Percentiles rank a stretch among this genome's conserved stretches.
phyloP scores from a whole-genome alignment of 768 basidiomycete species.

The Macrolepiota fuliginosa region DNA sequence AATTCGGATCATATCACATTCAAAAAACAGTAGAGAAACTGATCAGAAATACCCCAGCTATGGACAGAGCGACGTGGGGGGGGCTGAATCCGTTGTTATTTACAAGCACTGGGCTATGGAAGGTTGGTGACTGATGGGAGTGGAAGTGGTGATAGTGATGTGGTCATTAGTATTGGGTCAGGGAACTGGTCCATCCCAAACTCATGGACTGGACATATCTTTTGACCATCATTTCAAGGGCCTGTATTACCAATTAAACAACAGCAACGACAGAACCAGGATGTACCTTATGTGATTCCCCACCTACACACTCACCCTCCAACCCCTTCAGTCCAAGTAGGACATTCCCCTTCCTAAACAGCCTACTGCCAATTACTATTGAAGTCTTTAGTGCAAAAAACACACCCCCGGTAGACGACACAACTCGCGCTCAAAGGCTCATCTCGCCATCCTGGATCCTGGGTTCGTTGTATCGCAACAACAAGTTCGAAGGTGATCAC shows the following conservation, averaged over 20 bases:
- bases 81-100: no score
- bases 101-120: neutral
- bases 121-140: slow-evolving; percentile 22
- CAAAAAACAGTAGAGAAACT: no score
- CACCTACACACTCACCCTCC: slow-evolving; percentile 86
- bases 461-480: slow-evolving; percentile 49
- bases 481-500: slow-evolving; percentile 52
- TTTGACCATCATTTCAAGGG: slow-evolving; percentile 84
- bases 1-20: no score
- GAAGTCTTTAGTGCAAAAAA: no score
- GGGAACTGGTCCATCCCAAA: slow-evolving; percentile 41
- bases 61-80: no score
- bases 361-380: no score
- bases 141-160: slow-evolving; percentile 22
- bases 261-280: slow-evolving; percentile 3
- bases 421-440: slow-evolving; percentile 75
- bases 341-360: slow-evolving; percentile 87
- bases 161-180: neutral
- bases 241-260: slow-evolving; percentile 34
- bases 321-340: slow-evolving; percentile 84
- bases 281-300: slow-evolving; percentile 75
- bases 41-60: no score
- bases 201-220: slow-evolving; percentile 69
- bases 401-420: slow-evolving; percentile 53
- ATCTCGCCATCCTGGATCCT: slow-evolving; percentile 60